These are phyloP conservation scores for Ustilago vetiveriae DNA, from an alignment of 1,284 basidiomycete species.

Conservation along the genomic window DNA sequence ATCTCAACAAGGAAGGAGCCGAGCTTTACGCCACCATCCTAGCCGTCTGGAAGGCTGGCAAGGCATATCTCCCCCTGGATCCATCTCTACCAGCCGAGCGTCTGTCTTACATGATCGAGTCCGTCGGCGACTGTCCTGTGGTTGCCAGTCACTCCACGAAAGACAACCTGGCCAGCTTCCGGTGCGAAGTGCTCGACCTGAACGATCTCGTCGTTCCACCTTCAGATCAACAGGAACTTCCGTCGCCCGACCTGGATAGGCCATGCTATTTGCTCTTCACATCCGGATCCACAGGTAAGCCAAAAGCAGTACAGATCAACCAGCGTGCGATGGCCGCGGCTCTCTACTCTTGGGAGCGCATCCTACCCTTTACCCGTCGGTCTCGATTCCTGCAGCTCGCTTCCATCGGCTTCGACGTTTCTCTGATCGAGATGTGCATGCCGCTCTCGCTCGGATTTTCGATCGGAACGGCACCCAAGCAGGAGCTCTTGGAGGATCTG, in stretches of 20 bases:
- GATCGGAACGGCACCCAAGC: constrained; percentile 60
- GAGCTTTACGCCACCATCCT: constrained; percentile 57
- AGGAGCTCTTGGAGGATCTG: constrained; percentile 59
- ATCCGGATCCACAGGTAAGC: constrained; percentile 61
- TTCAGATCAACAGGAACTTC: background rate
- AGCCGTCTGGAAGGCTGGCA: constrained; percentile 62
- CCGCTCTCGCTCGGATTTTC: constrained; percentile 61
- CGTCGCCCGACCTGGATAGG: constrained; percentile 24
- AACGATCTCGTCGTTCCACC: constrained; percentile 6
- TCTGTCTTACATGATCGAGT: constrained; percentile 58
- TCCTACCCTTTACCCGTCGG: constrained; percentile 48
- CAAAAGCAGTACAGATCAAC: constrained; percentile 62
- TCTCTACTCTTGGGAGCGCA: constrained; percentile 59
- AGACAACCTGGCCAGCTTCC: constrained; percentile 11
- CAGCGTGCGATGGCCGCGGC: constrained; percentile 62
- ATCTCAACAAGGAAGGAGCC: constrained; percentile 51
- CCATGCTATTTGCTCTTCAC: constrained; percentile 64
- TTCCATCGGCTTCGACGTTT: constrained; percentile 64
- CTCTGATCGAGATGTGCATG: constrained; percentile 65
- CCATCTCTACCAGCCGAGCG: constrained; percentile 58
- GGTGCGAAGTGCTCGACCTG: constrained; percentile 33
- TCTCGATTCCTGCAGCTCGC: constrained; percentile 64
- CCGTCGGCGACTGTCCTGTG: constrained; percentile 39
- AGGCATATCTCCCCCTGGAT: constrained; percentile 62
- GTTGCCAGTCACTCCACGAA: constrained; percentile 24